Evolutionary conservation across 2,329 filamentous ascomycete species (phyloP), one percentile per base, ranked within the genome.

Genomic region (Exophiala xenobiotica): DNA sequence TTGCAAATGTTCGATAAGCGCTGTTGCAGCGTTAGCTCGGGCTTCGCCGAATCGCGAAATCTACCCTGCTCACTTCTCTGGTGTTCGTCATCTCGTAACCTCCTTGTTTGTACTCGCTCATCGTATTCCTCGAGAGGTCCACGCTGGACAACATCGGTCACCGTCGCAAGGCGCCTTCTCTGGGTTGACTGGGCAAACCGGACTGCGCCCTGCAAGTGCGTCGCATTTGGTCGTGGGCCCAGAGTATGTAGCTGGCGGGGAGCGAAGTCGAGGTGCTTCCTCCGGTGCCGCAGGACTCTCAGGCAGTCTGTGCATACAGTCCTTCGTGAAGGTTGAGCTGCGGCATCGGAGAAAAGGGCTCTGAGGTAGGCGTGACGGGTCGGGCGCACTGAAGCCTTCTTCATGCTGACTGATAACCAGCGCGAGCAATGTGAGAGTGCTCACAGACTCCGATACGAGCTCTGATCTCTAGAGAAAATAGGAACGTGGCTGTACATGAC

Each of bases 91-190:
- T 97, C 89, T 58, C 87, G 81, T 58, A 99, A 69, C 42, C 81
- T 75, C 8, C 90, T 89, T 37, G 77, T 74, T 40, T 83, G 76
- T 6, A 99, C 91, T 40, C 92, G 82, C 53, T 79, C 77, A 68
- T 96, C 87, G 69, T 99, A 99, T 70, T 97, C 92, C 58, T 84
- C 80, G 64, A 97, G 78, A 2, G 93, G 93, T 0, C 91, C 91
- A 56, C 53, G 49, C 24, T 33, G 22, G 14, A 49, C 20, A 9
- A 51, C 49, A 7, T 61, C 52, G 7, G 35, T 49, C 24, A 61
- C 56, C 5, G 51, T 59, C 6, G 58, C 60, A 23, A 61, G 41
- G n/a, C 45, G 22, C 16, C 58, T 31, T 23, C 20, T 42, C 29
- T 41, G 57, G 7, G 18, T 14, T 18, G 46, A 20, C 11, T 29